phyloP scores from a whole-genome alignment of 768 basidiomycete species.

The Naganishia onofrii region DNA sequence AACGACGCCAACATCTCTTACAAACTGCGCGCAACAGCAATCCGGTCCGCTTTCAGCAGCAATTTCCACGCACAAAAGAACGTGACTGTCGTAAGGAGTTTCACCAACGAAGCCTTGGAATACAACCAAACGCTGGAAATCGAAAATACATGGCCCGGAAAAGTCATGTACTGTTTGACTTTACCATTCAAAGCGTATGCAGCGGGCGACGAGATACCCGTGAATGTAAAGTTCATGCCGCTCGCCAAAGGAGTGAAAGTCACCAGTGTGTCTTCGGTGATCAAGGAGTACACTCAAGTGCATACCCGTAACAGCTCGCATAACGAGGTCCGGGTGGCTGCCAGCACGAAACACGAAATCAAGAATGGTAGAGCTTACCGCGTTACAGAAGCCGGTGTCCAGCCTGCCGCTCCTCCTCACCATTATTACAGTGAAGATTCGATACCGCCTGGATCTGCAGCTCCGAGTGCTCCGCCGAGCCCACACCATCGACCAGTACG shows the following conservation, averaged over 20 bases:
- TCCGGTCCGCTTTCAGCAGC: constrained; percentile 68
- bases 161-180: constrained; percentile 87
- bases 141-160: constrained; percentile 93
- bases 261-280: constrained; percentile 62
- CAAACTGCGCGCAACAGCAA: constrained; percentile 82
- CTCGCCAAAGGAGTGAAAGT: constrained; percentile 79
- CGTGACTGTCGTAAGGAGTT: constrained; percentile 69
- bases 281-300: constrained; percentile 67
- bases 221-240: constrained; percentile 81
- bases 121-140: constrained; percentile 90
- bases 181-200: constrained; percentile 95
- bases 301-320: constrained; percentile 63
- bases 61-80: constrained; percentile 66
- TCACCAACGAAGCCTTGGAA: constrained; percentile 78
- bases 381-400: constrained; percentile 27
- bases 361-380: constrained; percentile 55
- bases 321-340: constrained; percentile 64
- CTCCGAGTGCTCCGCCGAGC: constrained; percentile 29
- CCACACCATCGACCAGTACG: constrained; percentile 27
- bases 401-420: constrained; percentile 29
- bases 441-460: constrained; percentile 15
- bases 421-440: constrained; percentile 22
- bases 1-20: constrained; percentile 69
- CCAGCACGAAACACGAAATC: constrained; percentile 68
- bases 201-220: constrained; percentile 77